Base-by-base conservation (phyloP, 2,329 filamentous ascomycete genomes). In the Paraconiothyrium brasiliense region DNA sequence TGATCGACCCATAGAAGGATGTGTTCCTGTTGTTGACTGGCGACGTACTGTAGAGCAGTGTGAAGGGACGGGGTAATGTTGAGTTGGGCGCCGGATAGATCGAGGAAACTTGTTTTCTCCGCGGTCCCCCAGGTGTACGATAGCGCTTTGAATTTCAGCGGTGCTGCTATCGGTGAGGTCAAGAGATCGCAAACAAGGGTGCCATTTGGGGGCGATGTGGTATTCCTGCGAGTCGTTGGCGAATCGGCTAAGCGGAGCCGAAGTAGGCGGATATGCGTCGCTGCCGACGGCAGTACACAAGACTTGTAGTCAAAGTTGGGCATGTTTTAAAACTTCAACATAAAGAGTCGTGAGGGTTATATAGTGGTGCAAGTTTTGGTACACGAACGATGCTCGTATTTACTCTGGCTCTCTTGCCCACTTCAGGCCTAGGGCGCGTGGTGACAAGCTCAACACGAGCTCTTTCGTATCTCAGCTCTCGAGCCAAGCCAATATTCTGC, bases 1-100 rank as follows among this genome's bases (percentile, higher is more conserved):
- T 71, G 67, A 54, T 75, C 73, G 35, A 71, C 64, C 72, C 73
- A 75, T 1, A 71, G 22, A 41, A n/a, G 6, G 4, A 41, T 7
- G 59, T 62, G 6, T 63, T 61, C 8, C 2, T 48, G 16, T 34
- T 7, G 4, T 34, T 7, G 4, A 41, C 48, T 0, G 48, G 34
- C 35, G 50, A 75, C 61, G 20, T 34, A 11, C 14, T 34, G 30
- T n/a, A 58, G 48, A 34, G 55, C 54, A 30, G 22, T 51, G 59
- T 54, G 30, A 20, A 61, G 59, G 14, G 34, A 49, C n/a, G 27
- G 49, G 4, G 59, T 58, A 16, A 61, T 47, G 22, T 41, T 24
- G 16, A 61, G 39, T n/a, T 41, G 39, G 39, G 39, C 7, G 20
- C 39, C 14, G 7, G 13, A 2, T n/a, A 41, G 1, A 1, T 41